Evolutionary conservation across 768 basidiomycete genomes (phyloP).

Genomic region (Chalciporus sphaerocephalus): DNA sequence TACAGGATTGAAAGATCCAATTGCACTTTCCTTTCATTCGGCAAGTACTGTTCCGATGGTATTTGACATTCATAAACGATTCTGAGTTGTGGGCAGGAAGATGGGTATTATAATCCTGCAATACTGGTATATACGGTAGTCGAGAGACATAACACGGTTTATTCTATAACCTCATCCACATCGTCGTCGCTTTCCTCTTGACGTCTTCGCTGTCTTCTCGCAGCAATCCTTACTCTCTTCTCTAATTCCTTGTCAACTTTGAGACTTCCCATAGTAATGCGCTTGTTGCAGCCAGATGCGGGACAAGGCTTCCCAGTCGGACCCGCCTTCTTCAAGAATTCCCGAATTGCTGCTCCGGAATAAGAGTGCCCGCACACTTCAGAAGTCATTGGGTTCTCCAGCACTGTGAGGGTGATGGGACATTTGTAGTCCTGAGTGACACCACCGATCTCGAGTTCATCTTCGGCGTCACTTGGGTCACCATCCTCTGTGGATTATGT

Average conservation of each 20-base stretch:
- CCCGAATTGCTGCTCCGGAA: conserved; percentile 64
- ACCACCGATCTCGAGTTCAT: conserved; percentile 87
- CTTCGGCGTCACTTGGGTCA: conserved; percentile 79
- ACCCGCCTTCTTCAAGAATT: conserved; percentile 46
- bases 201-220: conserved; percentile 48
- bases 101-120: no score
- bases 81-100: no score
- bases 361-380: conserved; percentile 82
- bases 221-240: conserved; percentile 55
- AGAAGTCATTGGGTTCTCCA: conserved; percentile 80
- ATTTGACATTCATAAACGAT: neutral
- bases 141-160: neutral
- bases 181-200: conserved; percentile 34
- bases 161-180: conserved; percentile 58
- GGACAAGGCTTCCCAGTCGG: conserved; percentile 52
- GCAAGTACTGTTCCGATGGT: no score
- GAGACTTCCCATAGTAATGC: conserved; percentile 49
- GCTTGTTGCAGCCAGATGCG: conserved; percentile 64
- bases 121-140: conserved; percentile 3
- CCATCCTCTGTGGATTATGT: conserved; percentile 54
- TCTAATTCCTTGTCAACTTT: conserved; percentile 53
- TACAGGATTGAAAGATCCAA: conserved; percentile 12
- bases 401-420: conserved; percentile 65
- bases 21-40: no score
- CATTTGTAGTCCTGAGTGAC: conserved; percentile 80